Percentiles rank a stretch among this genome's conserved stretches.
Evolutionary conservation across 306 rosid species (phyloP).

Genomic region (Cucumis hystrix): DNA sequence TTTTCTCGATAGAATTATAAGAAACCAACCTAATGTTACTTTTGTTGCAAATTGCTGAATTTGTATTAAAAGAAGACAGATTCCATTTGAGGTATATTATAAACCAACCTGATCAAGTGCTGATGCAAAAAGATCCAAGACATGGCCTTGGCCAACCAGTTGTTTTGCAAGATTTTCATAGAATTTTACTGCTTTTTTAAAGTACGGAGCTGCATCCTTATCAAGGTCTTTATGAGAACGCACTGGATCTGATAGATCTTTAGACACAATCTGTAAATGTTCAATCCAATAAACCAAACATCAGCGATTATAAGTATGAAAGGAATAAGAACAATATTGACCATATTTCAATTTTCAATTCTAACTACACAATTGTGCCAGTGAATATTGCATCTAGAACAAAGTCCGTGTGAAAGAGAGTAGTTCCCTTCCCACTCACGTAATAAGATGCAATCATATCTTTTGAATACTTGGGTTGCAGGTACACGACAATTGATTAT

Average conservation of each 20-base stretch:
- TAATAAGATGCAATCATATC: neutral
- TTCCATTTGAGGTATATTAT: constrained; percentile 2
- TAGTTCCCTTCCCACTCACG: neutral
- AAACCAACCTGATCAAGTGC: constrained; percentile 93
- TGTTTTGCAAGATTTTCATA: constrained; percentile 76
- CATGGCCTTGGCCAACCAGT: constrained; percentile 94
- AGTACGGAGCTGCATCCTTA: constrained; percentile 92
- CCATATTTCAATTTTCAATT: neutral
- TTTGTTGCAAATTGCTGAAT: neutral
- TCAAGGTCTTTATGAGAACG: constrained; percentile 97
- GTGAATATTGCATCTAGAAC: neutral
- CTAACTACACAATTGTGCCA: neutral
- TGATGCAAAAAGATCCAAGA: constrained; percentile 85
- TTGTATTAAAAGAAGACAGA: neutral
- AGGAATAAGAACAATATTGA: neutral
- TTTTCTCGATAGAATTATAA: neutral
- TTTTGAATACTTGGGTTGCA: neutral
- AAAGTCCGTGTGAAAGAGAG: neutral
- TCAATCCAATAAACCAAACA: neutral
- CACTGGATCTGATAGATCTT: constrained; percentile 84
- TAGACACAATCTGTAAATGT: constrained; percentile 75
- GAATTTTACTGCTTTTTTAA: constrained; percentile 81
- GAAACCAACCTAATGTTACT: neutral
- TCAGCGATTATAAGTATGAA: neutral
- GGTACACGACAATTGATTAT: neutral